Percentiles rank a stretch among this genome's conserved stretches.
Conservation (phyloP, 129 eudicot species). For the sunflower (Helianthus annuus) region DNA sequence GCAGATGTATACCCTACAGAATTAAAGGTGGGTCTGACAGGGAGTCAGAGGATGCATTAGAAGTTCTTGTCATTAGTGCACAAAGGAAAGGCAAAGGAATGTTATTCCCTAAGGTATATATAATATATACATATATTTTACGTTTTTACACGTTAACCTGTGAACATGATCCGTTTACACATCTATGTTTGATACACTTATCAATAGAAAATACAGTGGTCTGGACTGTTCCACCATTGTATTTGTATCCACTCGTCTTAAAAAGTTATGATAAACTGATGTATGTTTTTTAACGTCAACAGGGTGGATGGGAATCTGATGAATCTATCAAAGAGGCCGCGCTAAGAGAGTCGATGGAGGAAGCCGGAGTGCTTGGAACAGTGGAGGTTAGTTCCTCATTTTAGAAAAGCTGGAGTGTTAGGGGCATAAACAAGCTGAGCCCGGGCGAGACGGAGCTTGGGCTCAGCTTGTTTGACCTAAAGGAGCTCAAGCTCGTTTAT, state of each 20-base stretch:
- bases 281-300: background rate
- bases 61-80: slow-evolving; percentile 81
- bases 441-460: too few relatives aligned
- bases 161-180: background rate
- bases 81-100: slow-evolving; percentile 84
- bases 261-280: background rate
- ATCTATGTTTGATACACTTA: slow-evolving; percentile 21
- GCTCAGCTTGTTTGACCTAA: too few relatives aligned
- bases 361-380: slow-evolving; percentile 77
- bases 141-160: background rate
- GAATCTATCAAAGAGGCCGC: slow-evolving; percentile 73
- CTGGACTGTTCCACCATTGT: too few relatives aligned
- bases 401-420: too few relatives aligned
- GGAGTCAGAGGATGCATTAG: slow-evolving; percentile 53
- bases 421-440: too few relatives aligned
- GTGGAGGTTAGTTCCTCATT: slow-evolving; percentile 56
- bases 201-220: too few relatives aligned
- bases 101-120: slow-evolving; percentile 78
- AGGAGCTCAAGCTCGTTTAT: too few relatives aligned
- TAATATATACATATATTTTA: slow-evolving; percentile 1
- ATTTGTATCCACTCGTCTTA: background rate
- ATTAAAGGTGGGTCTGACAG: slow-evolving; percentile 26
- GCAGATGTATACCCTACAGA: slow-evolving; percentile 89
- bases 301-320: slow-evolving; percentile 92
- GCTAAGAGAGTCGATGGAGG: slow-evolving; percentile 68